A percentile compares a stretch with the other conserved stretches of the same genome.
phyloP scores from a whole-genome alignment of 352 stramenopile species.

The Phytophthora palmivora region DNA sequence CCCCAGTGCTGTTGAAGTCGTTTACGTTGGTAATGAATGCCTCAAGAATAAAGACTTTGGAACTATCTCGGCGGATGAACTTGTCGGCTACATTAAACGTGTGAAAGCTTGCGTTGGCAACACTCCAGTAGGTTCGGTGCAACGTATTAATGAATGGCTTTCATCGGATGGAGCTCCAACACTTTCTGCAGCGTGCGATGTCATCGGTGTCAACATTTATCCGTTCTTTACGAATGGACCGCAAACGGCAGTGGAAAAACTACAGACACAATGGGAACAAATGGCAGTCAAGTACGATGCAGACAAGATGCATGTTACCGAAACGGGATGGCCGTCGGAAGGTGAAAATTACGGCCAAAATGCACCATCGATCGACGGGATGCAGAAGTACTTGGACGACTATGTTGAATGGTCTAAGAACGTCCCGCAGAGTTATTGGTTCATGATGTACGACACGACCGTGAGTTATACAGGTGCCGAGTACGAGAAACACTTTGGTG shows the following conservation, averaged over 20 bases:
- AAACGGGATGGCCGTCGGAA: slow-evolving; percentile 63
- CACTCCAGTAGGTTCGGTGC: background rate
- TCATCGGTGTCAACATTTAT: slow-evolving; percentile 50
- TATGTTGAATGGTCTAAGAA: background rate
- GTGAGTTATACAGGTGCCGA: background rate
- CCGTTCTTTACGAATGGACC: slow-evolving; percentile 47
- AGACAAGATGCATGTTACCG: slow-evolving; percentile 52
- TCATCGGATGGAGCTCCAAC: too few relatives aligned
- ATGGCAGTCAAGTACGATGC: slow-evolving; percentile 46
- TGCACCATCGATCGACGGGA: background rate
- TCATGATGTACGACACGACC: background rate
- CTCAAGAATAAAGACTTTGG: background rate
- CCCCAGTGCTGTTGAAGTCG: background rate
- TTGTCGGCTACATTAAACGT: background rate
- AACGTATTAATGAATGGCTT: background rate
- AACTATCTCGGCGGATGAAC: background rate
- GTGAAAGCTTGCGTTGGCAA: background rate
- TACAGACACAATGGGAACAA: slow-evolving; percentile 54
- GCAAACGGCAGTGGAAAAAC: slow-evolving; percentile 50
- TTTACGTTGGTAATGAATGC: background rate
- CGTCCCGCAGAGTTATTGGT: background rate
- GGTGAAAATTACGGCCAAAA: slow-evolving; percentile 25
- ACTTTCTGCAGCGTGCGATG: background rate
- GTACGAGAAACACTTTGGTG: background rate
- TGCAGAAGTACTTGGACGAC: background rate